phyloP scores from a whole-genome alignment of 163 green algal species.

The Scenedesmus sp. region DNA sequence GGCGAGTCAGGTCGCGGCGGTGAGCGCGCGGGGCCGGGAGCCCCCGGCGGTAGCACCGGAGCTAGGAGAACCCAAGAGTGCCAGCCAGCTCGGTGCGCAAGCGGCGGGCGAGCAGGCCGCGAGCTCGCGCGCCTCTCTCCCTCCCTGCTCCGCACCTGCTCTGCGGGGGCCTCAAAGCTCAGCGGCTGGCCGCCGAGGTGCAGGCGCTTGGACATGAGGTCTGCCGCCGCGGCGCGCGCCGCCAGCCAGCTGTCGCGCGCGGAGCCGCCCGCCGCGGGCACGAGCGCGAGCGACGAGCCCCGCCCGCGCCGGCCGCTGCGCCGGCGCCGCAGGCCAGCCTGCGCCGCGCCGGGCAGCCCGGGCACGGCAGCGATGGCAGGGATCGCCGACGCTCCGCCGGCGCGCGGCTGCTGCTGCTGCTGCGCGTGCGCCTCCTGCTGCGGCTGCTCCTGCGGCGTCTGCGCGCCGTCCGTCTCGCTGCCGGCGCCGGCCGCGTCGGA shows the following conservation, averaged over 20 bases:
- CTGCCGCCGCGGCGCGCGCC: neutral
- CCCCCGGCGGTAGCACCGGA: too few species aligned
- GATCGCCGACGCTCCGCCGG: too few species aligned
- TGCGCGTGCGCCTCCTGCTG: neutral
- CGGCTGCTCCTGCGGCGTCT: neutral
- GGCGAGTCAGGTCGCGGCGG: too few species aligned
- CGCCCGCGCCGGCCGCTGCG: too few species aligned
- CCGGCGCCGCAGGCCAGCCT: too few species aligned
- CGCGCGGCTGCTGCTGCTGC: neutral
- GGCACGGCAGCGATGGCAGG: too few species aligned
- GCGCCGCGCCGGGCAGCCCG: too few species aligned
- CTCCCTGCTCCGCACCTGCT: slow-evolving; percentile 9
- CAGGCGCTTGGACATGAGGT: slow-evolving; percentile 15
- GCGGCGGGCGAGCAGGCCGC: too few species aligned
- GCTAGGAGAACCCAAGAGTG: neutral
- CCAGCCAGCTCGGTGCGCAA: neutral
- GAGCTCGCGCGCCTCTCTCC: too few species aligned
- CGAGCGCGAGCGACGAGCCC: too few species aligned
- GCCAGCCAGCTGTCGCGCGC: neutral
- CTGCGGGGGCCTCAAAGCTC: slow-evolving; percentile 2
- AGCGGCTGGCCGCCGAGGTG: neutral
- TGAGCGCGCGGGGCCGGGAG: too few species aligned
- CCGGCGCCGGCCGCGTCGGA: neutral
- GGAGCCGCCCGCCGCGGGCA: too few species aligned
- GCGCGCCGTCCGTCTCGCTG: neutral